phyloP scores from a whole-genome alignment of 1,139 yeast species.

The Schizosaccharomyces versatilis region DNA sequence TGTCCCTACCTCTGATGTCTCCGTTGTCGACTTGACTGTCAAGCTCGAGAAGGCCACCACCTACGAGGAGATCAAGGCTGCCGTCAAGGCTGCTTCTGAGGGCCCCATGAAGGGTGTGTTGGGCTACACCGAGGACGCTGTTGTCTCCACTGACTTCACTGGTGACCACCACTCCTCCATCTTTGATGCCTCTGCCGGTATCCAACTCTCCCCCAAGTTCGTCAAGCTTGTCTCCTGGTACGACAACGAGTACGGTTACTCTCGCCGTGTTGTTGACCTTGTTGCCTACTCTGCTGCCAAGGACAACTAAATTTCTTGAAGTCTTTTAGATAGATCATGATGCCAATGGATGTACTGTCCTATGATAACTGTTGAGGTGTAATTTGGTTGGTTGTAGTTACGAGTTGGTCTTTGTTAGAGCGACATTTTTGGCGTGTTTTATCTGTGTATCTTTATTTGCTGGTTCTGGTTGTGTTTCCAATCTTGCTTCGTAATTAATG shows the following conservation, averaged over 20 bases:
- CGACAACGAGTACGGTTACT: conserved; percentile 83
- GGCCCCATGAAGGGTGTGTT: conserved; percentile 56
- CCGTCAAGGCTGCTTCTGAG: conserved; percentile 42
- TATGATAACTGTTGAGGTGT: no score
- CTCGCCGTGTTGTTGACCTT: conserved; percentile 76
- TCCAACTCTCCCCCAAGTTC: conserved; percentile 57
- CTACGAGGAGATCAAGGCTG: conserved; percentile 54
- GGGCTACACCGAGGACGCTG: conserved; percentile 73
- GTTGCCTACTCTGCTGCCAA: conserved; percentile 42
- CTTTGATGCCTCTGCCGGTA: conserved; percentile 73
- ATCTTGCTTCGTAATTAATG: no score
- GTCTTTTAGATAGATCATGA: background rate
- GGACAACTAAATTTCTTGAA: background rate
- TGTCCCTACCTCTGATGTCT: conserved; percentile 72
- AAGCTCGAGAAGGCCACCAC: conserved; percentile 48
- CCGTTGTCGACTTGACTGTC: conserved; percentile 53
- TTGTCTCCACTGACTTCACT: conserved; percentile 66
- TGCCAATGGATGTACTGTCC: background rate
- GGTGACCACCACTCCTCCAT: conserved; percentile 59
- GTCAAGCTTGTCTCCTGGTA: conserved; percentile 77
- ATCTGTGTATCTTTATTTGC: no score
- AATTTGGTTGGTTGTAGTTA: no score
- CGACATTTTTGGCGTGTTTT: no score
- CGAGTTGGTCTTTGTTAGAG: no score
- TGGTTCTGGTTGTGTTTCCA: no score